Evolutionary conservation across 2,329 filamentous ascomycete genomes (phyloP).

Genomic region (Whalleya microplaca): DNA sequence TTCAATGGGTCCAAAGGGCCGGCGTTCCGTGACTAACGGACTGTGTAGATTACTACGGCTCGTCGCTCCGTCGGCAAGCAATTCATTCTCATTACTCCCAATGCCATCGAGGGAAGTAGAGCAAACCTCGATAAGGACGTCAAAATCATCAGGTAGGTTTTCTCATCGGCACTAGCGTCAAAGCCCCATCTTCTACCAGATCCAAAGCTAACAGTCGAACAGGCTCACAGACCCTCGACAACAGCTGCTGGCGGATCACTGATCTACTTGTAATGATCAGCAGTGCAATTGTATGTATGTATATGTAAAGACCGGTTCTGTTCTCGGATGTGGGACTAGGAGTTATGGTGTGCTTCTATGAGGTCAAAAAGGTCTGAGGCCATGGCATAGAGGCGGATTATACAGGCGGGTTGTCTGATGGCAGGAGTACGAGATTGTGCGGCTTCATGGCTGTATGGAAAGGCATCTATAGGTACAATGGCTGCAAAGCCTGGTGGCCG

Average conservation of each 20-base stretch:
- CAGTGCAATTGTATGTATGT: constrained; percentile 2
- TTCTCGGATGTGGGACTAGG: constrained; percentile 4
- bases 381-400: neutral
- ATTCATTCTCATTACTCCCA: constrained; percentile 95
- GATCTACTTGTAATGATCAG: constrained; percentile 8
- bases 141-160: constrained; percentile 70
- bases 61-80: constrained; percentile 86
- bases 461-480: constrained; percentile 11
- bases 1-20: constrained; percentile 25
- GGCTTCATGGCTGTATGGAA: constrained; percentile 7
- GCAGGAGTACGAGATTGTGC: constrained; percentile 5
- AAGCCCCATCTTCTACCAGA: neutral
- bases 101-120: constrained; percentile 72
- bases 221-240: constrained; percentile 65
- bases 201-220: constrained; percentile 30
- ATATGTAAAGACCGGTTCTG: neutral
- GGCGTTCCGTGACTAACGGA: constrained; percentile 27
- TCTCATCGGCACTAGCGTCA: neutral
- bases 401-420: neutral
- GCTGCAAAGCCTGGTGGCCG: no score
- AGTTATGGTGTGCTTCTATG: neutral
- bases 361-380: neutral
- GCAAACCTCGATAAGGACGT: constrained; percentile 68
- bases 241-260: constrained; percentile 45
- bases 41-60: constrained; percentile 73